Evolutionary conservation across 768 basidiomycete species (phyloP).

Genomic region (Mrakia frigida): DNA sequence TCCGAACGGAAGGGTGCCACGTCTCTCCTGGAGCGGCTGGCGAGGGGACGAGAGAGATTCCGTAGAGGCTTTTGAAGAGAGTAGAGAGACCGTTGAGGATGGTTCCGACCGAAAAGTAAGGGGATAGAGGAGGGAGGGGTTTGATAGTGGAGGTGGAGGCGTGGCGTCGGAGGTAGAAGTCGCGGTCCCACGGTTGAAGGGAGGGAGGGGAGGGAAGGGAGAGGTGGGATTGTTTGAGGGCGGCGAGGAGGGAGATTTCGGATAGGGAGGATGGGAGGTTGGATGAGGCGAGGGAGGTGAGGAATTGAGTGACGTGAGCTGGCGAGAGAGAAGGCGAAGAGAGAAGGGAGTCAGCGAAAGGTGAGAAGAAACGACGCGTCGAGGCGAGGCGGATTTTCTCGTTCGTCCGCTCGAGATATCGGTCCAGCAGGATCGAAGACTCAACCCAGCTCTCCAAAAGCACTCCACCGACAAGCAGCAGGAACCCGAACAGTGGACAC

Average conservation of each 20-base stretch:
- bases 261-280: conserved; percentile 69
- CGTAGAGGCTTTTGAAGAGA: conserved; percentile 80
- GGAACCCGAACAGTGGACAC: too few species aligned
- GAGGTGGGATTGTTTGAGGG: conserved; percentile 68
- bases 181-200: conserved; percentile 94
- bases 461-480: too few species aligned
- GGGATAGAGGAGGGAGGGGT: conserved; percentile 51
- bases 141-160: conserved; percentile 61
- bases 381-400: not conserved
- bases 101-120: conserved; percentile 69
- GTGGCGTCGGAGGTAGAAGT: conserved; percentile 65
- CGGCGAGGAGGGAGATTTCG: conserved; percentile 60
- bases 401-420: not conserved
- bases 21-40: conserved; percentile 68
- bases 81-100: conserved; percentile 87
- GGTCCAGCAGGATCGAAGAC: too few species aligned
- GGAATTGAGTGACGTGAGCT: conserved; percentile 84
- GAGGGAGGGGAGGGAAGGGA: conserved; percentile 45
- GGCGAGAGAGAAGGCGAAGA: not conserved
- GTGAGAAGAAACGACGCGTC: not conserved
- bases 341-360: not conserved
- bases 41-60: conserved; percentile 67
- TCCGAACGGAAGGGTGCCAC: conserved; percentile 83
- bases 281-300: conserved; percentile 71
- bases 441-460: too few species aligned